These are phyloP conservation scores for Lactarius psammicola DNA, from an alignment of 768 basidiomycete species.

Conservation along the genomic window DNA sequence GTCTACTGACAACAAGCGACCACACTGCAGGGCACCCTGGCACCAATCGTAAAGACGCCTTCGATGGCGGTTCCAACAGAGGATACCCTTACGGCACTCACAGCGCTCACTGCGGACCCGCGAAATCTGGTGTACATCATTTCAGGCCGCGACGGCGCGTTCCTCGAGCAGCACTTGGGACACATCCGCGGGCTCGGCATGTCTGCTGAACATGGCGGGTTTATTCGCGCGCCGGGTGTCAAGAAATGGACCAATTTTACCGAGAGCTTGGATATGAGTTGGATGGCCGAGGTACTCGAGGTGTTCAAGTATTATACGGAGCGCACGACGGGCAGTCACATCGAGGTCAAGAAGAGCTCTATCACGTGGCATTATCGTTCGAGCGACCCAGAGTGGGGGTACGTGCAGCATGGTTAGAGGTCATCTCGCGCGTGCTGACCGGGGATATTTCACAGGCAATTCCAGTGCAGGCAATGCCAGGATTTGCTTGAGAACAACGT, in stretches of 20 bases:
- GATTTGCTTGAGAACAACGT: constrained; percentile 94
- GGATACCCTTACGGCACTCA: constrained; percentile 70
- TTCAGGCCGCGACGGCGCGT: constrained; percentile 90
- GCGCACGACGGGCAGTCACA: constrained; percentile 93
- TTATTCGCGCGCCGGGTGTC: constrained; percentile 71
- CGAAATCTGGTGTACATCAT: constrained; percentile 95
- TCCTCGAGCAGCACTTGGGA: constrained; percentile 90
- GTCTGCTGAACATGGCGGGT: constrained; percentile 95
- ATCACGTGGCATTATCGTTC: constrained; percentile 98
- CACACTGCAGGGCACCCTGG: constrained; percentile 75
- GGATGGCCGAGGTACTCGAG: constrained; percentile 95
- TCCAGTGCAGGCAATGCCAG: constrained; percentile 96
- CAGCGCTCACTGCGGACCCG: constrained; percentile 72
- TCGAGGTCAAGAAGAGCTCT: constrained; percentile 95
- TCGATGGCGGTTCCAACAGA: constrained; percentile 81
- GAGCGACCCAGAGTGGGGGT: constrained; percentile 95
- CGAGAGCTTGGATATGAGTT: constrained; percentile 91
- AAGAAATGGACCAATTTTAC: constrained; percentile 84
- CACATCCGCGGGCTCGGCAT: constrained; percentile 81
- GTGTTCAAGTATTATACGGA: constrained; percentile 97
- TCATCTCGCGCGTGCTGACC: constrained; percentile 8
- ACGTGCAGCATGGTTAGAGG: constrained; percentile 35
- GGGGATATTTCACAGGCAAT: constrained; percentile 48
- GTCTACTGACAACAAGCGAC: not conserved
- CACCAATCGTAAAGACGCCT: constrained; percentile 94